Conservation (phyloP, 768 basidiomycete genomes). For the Lactarius indigo region DNA sequence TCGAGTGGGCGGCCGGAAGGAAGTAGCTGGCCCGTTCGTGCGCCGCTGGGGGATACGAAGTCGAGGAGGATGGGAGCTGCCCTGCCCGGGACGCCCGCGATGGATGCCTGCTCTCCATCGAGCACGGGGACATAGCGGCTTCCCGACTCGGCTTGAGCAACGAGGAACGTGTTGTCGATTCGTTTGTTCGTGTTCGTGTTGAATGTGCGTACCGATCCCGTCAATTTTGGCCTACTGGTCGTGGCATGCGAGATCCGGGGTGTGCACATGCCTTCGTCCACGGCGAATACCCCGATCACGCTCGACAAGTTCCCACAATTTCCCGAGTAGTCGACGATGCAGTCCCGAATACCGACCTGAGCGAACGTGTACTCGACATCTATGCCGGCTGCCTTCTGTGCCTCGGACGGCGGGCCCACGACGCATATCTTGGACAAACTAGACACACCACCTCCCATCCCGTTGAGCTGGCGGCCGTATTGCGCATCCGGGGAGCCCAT, state of each 20-base stretch:
- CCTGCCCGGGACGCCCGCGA: slow-evolving; percentile 68
- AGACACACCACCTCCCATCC: slow-evolving; percentile 77
- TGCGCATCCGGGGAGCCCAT: slow-evolving; percentile 81
- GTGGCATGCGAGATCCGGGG: slow-evolving; percentile 24
- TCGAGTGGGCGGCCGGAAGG: slow-evolving; percentile 55
- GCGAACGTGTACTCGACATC: slow-evolving; percentile 72
- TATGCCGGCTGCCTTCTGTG: slow-evolving; percentile 41
- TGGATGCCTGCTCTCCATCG: slow-evolving; percentile 46
- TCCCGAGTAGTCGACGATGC: slow-evolving; percentile 60
- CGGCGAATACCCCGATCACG: slow-evolving; percentile 69
- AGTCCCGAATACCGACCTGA: slow-evolving; percentile 52
- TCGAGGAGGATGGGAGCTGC: slow-evolving; percentile 65
- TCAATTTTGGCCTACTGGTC: slow-evolving; percentile 2
- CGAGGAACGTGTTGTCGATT: slow-evolving; percentile 69
- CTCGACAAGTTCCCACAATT: slow-evolving; percentile 76
- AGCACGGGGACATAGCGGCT: slow-evolving; percentile 35
- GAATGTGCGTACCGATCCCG: slow-evolving; percentile 50
- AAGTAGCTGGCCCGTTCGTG: slow-evolving; percentile 66
- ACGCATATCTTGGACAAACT: slow-evolving; percentile 74
- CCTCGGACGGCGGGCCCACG: slow-evolving; percentile 47
- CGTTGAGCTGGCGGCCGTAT: slow-evolving; percentile 68
- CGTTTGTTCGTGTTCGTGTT: slow-evolving; percentile 73
- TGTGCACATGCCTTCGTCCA: slow-evolving; percentile 57
- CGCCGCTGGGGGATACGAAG: slow-evolving; percentile 63
- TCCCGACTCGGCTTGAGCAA: slow-evolving; percentile 28